Evolutionary conservation across 1,284 basidiomycete genomes (phyloP).

Genomic region (Pseudozyma thailandica): DNA sequence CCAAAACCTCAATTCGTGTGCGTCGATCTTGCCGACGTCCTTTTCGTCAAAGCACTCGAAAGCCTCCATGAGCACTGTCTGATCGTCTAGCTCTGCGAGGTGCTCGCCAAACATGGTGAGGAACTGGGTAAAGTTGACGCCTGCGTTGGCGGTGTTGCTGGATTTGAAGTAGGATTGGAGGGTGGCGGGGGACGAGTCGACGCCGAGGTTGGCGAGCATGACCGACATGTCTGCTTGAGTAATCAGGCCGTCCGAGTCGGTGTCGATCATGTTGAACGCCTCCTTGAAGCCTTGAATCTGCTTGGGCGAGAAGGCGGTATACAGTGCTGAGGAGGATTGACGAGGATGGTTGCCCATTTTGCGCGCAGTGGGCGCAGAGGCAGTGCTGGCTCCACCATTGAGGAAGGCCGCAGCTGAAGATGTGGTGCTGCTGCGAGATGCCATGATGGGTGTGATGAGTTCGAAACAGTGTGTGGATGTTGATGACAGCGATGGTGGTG

Average conservation of each 20-base stretch:
- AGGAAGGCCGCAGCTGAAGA: slow-evolving; percentile 46
- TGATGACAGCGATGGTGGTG: neutral
- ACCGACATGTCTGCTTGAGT: slow-evolving; percentile 59
- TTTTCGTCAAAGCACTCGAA: slow-evolving; percentile 67
- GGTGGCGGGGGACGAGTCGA: slow-evolving; percentile 19
- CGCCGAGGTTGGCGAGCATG: slow-evolving; percentile 65
- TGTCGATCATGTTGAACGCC: slow-evolving; percentile 69
- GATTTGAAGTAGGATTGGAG: slow-evolving; percentile 31
- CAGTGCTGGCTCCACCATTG: slow-evolving; percentile 16
- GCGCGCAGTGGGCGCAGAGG: slow-evolving; percentile 2
- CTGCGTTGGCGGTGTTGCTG: slow-evolving; percentile 1
- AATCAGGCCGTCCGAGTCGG: slow-evolving; percentile 68
- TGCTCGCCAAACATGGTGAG: slow-evolving; percentile 65
- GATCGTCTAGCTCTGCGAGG: slow-evolving; percentile 59
- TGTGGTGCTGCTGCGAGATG: slow-evolving; percentile 22
- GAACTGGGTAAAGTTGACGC: slow-evolving; percentile 64
- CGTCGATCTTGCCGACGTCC: slow-evolving; percentile 62
- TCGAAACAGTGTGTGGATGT: neutral
- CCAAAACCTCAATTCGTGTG: slow-evolving; percentile 59
- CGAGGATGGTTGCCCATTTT: slow-evolving; percentile 55
- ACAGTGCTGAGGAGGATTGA: slow-evolving; percentile 57
- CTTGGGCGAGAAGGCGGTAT: slow-evolving; percentile 61
- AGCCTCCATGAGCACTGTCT: slow-evolving; percentile 57
- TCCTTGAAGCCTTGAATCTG: slow-evolving; percentile 69
- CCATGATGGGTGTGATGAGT: slow-evolving; percentile 9